phyloP scores from a whole-genome alignment of 2,329 filamentous ascomycete genomes.

The Botryotinia calthae region DNA sequence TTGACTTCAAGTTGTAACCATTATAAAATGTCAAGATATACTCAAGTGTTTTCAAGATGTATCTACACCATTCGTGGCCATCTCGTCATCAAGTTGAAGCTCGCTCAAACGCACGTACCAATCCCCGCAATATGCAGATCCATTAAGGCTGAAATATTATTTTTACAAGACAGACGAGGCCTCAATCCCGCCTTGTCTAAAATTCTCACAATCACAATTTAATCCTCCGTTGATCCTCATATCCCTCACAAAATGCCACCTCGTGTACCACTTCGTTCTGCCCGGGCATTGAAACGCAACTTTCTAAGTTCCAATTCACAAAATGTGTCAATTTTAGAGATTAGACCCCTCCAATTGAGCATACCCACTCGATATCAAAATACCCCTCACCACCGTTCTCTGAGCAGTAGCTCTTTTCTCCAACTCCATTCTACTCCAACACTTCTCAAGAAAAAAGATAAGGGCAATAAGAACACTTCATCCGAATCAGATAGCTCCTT shows the following conservation, averaged over 20 bases:
- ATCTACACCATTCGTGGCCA: not conserved
- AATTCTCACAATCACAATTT: conserved; percentile 13
- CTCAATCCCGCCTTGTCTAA: conserved; percentile 23
- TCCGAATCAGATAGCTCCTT: not conserved
- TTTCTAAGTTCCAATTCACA: not conserved
- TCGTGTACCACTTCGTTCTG: not conserved
- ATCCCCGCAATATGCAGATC: conserved; percentile 4
- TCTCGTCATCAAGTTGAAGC: not conserved
- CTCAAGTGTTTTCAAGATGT: not conserved
- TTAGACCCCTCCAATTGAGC: not conserved
- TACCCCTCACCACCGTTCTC: not conserved
- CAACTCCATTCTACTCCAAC: conserved; percentile 25
- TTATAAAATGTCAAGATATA: not conserved
- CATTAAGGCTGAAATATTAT: conserved; percentile 21
- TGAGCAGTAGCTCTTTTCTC: not conserved
- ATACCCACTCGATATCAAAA: not conserved
- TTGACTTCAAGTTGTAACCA: not conserved
- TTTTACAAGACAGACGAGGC: conserved; percentile 19
- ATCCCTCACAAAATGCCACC: not conserved
- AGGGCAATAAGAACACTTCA: conserved; percentile 21
- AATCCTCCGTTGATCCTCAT: not conserved
- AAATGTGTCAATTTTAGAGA: not conserved
- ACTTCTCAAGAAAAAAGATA: conserved; percentile 33
- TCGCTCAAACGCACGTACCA: not conserved
- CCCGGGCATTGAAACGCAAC: not conserved